Conservation (phyloP, 2,329 filamentous ascomycete genomes). For the Zymoseptoria crescenta region DNA sequence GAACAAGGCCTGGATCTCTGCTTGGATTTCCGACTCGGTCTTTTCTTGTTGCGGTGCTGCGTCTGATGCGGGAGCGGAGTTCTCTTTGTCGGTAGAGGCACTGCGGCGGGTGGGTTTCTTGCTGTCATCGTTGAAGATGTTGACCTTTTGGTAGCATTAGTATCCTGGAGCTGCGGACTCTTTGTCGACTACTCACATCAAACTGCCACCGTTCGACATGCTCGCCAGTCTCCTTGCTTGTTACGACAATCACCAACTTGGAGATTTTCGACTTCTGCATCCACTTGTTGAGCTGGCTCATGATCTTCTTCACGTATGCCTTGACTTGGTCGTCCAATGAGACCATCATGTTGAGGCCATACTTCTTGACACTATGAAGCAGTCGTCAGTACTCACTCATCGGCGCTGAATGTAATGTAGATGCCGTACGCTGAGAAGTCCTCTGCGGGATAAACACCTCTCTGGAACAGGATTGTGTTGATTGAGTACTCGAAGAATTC, state of each 20-base stretch:
- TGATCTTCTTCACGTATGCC: slow-evolving; percentile 98
- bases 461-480: slow-evolving; percentile 94
- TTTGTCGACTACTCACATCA: slow-evolving; percentile 51
- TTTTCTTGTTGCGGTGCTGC: slow-evolving; percentile 50
- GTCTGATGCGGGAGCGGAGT: slow-evolving; percentile 39
- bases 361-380: slow-evolving; percentile 73
- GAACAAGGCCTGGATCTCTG: slow-evolving; percentile 94
- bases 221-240: slow-evolving; percentile 92
- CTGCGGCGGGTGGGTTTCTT: slow-evolving; percentile 32
- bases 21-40: slow-evolving; percentile 86
- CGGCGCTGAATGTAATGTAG: not conserved
- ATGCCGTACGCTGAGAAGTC: slow-evolving; percentile 81
- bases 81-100: slow-evolving; percentile 57
- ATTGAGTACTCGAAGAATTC: slow-evolving; percentile 99
- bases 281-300: slow-evolving; percentile 95
- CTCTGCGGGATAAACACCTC: slow-evolving; percentile 77
- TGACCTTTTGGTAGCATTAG: slow-evolving; percentile 16
- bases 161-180: not conserved
- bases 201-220: slow-evolving; percentile 98
- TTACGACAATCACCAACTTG: slow-evolving; percentile 93
- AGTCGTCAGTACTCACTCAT: no score
- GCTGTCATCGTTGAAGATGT: slow-evolving; percentile 32
- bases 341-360: slow-evolving; percentile 97
- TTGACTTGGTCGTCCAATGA: slow-evolving; percentile 97
- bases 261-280: slow-evolving; percentile 96